Conservation (phyloP, 441 rosid species). For the Bocquillonia castaneifolia region DNA sequence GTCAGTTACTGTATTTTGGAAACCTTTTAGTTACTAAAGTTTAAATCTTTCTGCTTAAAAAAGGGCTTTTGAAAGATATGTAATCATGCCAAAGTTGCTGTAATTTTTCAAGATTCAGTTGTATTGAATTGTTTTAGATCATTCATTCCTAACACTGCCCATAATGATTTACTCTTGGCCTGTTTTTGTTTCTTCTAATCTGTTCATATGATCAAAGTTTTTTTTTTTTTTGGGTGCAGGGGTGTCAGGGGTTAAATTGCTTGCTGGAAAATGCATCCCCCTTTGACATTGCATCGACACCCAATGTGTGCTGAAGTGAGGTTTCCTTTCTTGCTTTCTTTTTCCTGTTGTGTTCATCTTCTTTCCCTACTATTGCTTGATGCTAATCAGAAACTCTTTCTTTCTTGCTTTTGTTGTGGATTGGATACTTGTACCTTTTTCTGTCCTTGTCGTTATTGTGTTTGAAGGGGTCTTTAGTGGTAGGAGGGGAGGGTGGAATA, state of each 20-base stretch:
- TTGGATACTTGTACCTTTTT: no score
- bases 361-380: not conserved
- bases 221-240: not conserved
- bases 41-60: not conserved
- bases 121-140: not conserved
- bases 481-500: not conserved
- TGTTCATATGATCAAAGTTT: not conserved
- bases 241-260: not conserved
- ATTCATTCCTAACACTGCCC: no score
- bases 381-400: not conserved
- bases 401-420: not conserved
- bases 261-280: slow-evolving; percentile 75
- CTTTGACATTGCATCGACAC: slow-evolving; percentile 76
- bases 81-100: not conserved
- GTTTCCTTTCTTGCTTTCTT: slow-evolving; percentile 11
- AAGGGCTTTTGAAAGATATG: not conserved
- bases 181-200: not conserved
- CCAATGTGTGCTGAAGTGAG: slow-evolving; percentile 92
- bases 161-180: not conserved
- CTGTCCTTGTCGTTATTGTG: no score
- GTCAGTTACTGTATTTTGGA: not conserved
- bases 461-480: not conserved
- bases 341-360: not conserved
- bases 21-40: not conserved
- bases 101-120: not conserved